phyloP scores from a whole-genome alignment of 1,284 basidiomycete species.

The Bondarzewia mesenterica region DNA sequence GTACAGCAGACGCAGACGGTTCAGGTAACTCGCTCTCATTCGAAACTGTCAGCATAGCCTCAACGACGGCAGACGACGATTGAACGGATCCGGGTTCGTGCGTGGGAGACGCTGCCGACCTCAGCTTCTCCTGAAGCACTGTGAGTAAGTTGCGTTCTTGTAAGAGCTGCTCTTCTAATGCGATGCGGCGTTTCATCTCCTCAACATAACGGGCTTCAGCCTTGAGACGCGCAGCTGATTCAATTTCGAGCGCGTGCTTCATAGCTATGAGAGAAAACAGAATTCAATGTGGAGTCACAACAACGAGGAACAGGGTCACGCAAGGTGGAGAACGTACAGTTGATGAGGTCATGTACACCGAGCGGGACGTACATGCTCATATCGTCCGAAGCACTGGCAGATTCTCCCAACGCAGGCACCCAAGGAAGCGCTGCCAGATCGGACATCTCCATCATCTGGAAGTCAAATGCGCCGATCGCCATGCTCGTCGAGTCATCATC shows the following conservation, averaged over 20 bases:
- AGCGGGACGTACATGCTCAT: constrained; percentile 27
- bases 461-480: constrained; percentile 12
- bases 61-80: neutral
- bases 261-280: constrained; percentile 18
- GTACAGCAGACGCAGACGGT: neutral
- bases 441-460: constrained; percentile 27
- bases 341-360: constrained; percentile 25
- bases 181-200: constrained; percentile 15
- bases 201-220: constrained; percentile 20
- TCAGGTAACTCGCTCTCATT: neutral
- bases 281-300: neutral
- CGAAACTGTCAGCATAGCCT: neutral
- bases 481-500: neutral
- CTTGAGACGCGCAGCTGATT: constrained; percentile 23
- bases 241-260: constrained; percentile 23
- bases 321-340: constrained; percentile 18
- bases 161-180: constrained; percentile 9
- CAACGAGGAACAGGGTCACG: neutral
- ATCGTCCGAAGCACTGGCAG: constrained; percentile 1
- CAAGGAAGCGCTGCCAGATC: constrained; percentile 26
- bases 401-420: constrained; percentile 13
- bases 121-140: neutral
- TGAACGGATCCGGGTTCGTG: neutral
- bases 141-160: neutral
- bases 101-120: too few species aligned